A percentile compares a stretch with the other conserved stretches of the same genome.
Evolutionary conservation across 768 basidiomycete species (phyloP).

Genomic region (Neoboletus brunneissimus): DNA sequence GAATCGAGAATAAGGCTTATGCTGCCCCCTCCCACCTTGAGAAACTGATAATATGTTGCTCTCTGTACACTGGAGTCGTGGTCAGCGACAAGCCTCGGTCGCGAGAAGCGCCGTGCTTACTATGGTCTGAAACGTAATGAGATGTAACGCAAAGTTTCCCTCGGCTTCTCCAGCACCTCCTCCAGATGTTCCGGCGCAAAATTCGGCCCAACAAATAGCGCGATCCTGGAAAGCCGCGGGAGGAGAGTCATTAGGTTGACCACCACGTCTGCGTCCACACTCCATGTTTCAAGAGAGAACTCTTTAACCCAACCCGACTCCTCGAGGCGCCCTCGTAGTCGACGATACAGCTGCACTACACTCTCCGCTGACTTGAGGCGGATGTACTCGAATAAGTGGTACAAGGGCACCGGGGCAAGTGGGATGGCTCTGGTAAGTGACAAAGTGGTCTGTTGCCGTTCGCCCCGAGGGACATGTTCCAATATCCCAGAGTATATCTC

Average conservation of each 20-base stretch:
- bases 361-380: conserved; percentile 49
- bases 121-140: conserved; percentile 81
- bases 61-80: conserved; percentile 51
- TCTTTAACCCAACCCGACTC: conserved; percentile 44
- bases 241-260: conserved; percentile 65
- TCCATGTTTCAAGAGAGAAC: conserved; percentile 61
- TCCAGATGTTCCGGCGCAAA: conserved; percentile 82
- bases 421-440: conserved; percentile 66
- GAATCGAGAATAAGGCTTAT: background rate
- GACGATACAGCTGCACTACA: conserved; percentile 53
- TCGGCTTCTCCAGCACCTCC: conserved; percentile 56
- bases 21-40: conserved; percentile 45
- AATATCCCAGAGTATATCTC: conserved; percentile 68
- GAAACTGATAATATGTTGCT: conserved; percentile 80
- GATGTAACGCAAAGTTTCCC: conserved; percentile 46
- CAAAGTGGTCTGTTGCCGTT: conserved; percentile 52
- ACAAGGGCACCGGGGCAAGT: conserved; percentile 49
- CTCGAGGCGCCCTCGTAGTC: conserved; percentile 42
- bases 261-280: conserved; percentile 70
- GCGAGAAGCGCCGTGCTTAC: conserved; percentile 39
- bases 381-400: conserved; percentile 59
- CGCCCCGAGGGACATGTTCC: conserved; percentile 42
- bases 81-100: background rate
- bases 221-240: conserved; percentile 47
- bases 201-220: conserved; percentile 68